These are phyloP conservation scores for Aspergillus funiculosus DNA, from an alignment of 495 filamentous ascomycete genomes.

Conservation along the genomic window DNA sequence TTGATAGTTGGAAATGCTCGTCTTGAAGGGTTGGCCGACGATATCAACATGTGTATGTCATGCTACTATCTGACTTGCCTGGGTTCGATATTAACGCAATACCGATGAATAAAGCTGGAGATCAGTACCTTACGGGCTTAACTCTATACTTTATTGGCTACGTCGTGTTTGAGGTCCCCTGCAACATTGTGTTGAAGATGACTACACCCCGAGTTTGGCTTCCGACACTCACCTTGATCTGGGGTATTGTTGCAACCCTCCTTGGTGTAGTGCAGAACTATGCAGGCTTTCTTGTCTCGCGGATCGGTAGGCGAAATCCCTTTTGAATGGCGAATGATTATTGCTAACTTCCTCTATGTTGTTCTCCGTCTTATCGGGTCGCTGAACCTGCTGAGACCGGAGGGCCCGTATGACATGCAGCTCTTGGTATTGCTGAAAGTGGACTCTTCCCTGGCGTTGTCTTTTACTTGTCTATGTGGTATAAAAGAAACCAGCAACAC, in stretches of 20 bases:
- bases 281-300: conserved; percentile 55
- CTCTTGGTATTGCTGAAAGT: conserved; percentile 40
- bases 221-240: conserved; percentile 47
- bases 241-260: conserved; percentile 66
- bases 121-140: conserved; percentile 65
- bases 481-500: conserved; percentile 64
- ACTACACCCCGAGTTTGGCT: conserved; percentile 62
- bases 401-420: conserved; percentile 16
- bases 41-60: conserved; percentile 55
- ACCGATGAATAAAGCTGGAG: conserved; percentile 39
- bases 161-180: conserved; percentile 64
- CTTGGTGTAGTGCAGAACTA: conserved; percentile 63
- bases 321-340: not conserved
- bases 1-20: conserved; percentile 48
- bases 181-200: conserved; percentile 66
- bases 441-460: conserved; percentile 71
- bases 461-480: conserved; percentile 84
- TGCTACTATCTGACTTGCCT: not conserved
- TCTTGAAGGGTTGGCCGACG: conserved; percentile 57
- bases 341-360: not conserved
- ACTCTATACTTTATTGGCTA: conserved; percentile 76
- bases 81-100: not conserved
- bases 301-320: conserved; percentile 32
- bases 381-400: conserved; percentile 10
- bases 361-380: conserved; percentile 7